These are phyloP conservation scores for Metarhizium album DNA, from an alignment of 2,329 filamentous ascomycete species.

Conservation along the genomic window DNA sequence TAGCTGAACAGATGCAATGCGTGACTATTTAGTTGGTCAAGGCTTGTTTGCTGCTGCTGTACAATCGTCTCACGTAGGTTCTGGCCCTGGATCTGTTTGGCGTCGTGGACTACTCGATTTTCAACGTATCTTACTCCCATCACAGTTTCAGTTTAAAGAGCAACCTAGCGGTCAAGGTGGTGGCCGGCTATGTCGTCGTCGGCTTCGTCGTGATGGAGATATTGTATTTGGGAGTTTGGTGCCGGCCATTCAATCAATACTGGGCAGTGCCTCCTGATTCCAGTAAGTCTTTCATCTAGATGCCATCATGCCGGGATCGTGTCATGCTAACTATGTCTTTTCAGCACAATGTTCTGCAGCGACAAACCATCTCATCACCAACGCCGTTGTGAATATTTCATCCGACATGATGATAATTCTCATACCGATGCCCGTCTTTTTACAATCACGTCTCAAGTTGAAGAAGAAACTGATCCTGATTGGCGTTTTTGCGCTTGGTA, in stretches of 20 bases:
- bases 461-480: constrained; percentile 43
- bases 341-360: constrained; percentile 47
- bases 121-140: not conserved
- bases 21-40: constrained; percentile 47
- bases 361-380: constrained; percentile 46
- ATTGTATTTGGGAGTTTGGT: constrained; percentile 40
- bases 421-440: constrained; percentile 43
- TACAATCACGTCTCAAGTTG: constrained; percentile 35
- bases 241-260: constrained; percentile 43
- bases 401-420: constrained; percentile 49
- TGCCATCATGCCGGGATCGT: not conserved
- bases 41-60: constrained; percentile 45
- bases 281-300: constrained; percentile 18
- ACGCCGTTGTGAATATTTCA: constrained; percentile 47
- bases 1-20: constrained; percentile 52
- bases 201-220: constrained; percentile 42
- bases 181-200: constrained; percentile 34
- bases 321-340: not conserved
- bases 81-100: not conserved
- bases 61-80: constrained; percentile 40
- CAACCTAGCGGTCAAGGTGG: constrained; percentile 35
- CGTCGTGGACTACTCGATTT: not conserved
- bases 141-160: constrained; percentile 33
- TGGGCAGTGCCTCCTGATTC: constrained; percentile 45
- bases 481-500: constrained; percentile 32